Conservation (phyloP, 164 flowering plant species). For the Akebia trifoliata region DNA sequence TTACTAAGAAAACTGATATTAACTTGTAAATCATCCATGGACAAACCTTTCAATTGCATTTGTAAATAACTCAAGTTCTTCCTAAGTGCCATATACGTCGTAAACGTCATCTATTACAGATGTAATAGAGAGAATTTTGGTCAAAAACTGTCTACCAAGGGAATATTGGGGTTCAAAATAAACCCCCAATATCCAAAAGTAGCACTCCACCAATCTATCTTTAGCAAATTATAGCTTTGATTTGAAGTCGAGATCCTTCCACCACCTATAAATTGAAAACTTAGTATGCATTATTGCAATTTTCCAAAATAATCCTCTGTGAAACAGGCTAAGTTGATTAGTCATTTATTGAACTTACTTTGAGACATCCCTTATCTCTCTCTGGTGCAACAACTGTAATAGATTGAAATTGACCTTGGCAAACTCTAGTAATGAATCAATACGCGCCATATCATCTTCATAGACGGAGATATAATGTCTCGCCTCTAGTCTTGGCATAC, state of each 20-base stretch:
- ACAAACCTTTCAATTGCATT: conserved; percentile 28
- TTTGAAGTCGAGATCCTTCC: conserved; percentile 28
- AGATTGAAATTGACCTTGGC: conserved; percentile 15
- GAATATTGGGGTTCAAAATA: conserved; percentile 21
- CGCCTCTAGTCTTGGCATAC: conserved; percentile 15
- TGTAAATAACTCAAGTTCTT: conserved; percentile 22
- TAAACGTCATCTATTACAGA: conserved; percentile 23
- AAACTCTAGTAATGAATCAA: conserved; percentile 5
- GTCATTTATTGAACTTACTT: conserved; percentile 8
- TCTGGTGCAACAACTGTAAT: conserved; percentile 18
- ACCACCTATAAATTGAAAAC: conserved; percentile 26
- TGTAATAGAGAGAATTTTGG: conserved; percentile 13
- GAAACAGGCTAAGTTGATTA: background rate
- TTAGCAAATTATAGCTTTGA: conserved; percentile 30
- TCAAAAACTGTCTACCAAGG: conserved; percentile 5
- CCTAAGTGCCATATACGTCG: conserved; percentile 22
- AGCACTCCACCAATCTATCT: conserved; percentile 37
- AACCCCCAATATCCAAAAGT: conserved; percentile 31
- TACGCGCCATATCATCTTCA: conserved; percentile 4
- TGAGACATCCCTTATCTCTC: conserved; percentile 16
- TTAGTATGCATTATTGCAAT: background rate
- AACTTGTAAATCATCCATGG: background rate
- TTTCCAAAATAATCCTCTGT: background rate
- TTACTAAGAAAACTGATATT: background rate
- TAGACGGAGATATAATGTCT: conserved; percentile 15